Evolutionary conservation across 768 basidiomycete species (phyloP), one percentile per base, ranked within the genome.

Genomic region (Lactifluus pinguis): DNA sequence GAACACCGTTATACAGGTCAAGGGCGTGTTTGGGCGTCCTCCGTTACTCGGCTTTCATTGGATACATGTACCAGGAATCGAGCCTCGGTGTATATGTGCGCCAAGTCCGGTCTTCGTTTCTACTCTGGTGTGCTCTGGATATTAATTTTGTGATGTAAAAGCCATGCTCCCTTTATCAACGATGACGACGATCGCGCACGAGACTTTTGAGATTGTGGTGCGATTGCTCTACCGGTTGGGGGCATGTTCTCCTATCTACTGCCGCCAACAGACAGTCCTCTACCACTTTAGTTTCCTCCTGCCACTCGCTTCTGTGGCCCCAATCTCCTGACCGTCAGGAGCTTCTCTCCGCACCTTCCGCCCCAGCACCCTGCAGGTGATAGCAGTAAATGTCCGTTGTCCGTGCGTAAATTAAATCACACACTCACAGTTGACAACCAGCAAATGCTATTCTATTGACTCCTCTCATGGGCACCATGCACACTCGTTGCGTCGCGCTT

Each of bases 331-430:
- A 50, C 56, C 38, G 51, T 62, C 61, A 62, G 61, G 61, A 62
- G 61, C 41, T 36, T 50, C 57, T 52, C 39, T 53, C 53, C 39
- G 56, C 52, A 62, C 32, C 48, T 41, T 14, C 47, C 25, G 34
- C 47, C 56, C 29, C 42, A 62, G 32, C 52, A 39, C 47, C 61
- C 61, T 62, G 61, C 61, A 58, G 61, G 61, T 62, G 61, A 62
- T 62, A 62, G 61, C 61, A 54, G 36, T 47, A 53, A 49, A 57
- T 62, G 56, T 62, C 61, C 61, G 61, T 62, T 62, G 56, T 62
- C 61, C 61, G 61, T 62, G 48, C 41, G 53, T 58, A 58, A 58
- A 62, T 62, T 58, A 62, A 62, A 62, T 49, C 61, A 62, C 61
- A 56, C 56, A 58, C 61, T 45, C 25, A 41, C 39, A 36, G 29